Percentiles rank a stretch among this genome's conserved stretches.
phyloP scores from a whole-genome alignment of 352 stramenopile species.

The Phytopythium vexans region DNA sequence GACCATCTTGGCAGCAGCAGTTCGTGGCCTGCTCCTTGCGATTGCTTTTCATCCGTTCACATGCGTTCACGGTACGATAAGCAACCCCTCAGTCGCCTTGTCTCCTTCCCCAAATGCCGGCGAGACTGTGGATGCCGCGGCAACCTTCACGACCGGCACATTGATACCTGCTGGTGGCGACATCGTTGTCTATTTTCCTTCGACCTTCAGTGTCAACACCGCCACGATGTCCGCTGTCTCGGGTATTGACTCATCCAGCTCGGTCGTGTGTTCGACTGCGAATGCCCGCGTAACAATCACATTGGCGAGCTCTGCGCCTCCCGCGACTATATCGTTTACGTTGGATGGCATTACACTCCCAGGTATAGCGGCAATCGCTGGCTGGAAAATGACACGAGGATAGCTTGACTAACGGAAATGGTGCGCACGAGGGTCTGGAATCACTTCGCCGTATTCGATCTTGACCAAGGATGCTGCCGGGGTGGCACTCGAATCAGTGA shows the following conservation, averaged over 20 bases:
- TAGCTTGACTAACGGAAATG: not conserved
- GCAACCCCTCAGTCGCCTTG: too few species aligned
- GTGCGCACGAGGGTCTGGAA: constrained; percentile 26
- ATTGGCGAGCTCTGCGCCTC: constrained; percentile 13
- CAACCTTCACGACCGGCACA: constrained; percentile 25
- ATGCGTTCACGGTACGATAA: too few species aligned
- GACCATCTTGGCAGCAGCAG: too few species aligned
- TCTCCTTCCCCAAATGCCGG: too few species aligned
- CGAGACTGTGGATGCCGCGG: too few species aligned
- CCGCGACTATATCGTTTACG: constrained; percentile 37
- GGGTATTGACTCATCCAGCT: constrained; percentile 24
- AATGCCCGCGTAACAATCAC: constrained; percentile 32
- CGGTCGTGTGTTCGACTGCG: constrained; percentile 19
- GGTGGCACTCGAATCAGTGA: constrained; percentile 29
- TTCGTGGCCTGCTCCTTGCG: too few species aligned
- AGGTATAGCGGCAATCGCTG: constrained; percentile 16
- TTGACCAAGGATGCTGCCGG: constrained; percentile 24
- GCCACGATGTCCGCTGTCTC: constrained; percentile 13
- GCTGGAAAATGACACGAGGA: not conserved
- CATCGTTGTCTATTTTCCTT: constrained; percentile 49
- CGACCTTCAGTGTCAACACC: constrained; percentile 39
- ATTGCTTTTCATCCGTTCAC: too few species aligned
- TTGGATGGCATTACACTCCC: constrained; percentile 57
- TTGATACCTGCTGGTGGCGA: constrained; percentile 35
- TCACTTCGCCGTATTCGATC: constrained; percentile 37